These are phyloP conservation scores for Diaporthe sp. DNA, from an alignment of 2,329 filamentous ascomycete species.

Conservation along the genomic window DNA sequence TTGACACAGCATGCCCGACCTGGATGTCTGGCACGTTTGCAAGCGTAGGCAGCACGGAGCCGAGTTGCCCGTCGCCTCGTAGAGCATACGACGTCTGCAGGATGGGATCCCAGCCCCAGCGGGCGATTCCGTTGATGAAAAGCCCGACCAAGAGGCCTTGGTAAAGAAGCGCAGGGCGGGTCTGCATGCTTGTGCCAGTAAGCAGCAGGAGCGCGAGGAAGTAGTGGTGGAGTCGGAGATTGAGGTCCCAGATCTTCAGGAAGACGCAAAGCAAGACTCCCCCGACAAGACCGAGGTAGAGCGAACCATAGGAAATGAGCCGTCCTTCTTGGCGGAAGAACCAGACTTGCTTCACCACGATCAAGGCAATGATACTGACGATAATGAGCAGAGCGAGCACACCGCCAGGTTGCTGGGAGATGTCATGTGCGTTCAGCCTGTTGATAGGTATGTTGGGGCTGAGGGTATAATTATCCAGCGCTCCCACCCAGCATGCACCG, in stretches of 20 bases:
- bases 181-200: conserved; percentile 91
- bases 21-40: conserved; percentile 61
- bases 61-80: conserved; percentile 75
- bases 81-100: conserved; percentile 85
- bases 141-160: conserved; percentile 91
- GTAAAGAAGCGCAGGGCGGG: conserved; percentile 85
- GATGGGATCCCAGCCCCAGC: conserved; percentile 93
- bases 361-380: conserved; percentile 76
- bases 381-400: conserved; percentile 85
- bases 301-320: conserved; percentile 80
- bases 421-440: conserved; percentile 90
- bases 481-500: conserved; percentile 90
- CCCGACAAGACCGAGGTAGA: conserved; percentile 79
- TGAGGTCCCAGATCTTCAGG: conserved; percentile 76
- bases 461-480: conserved; percentile 95
- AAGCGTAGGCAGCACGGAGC: conserved; percentile 72
- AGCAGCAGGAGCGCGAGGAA: conserved; percentile 89
- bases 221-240: conserved; percentile 94
- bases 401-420: conserved; percentile 90
- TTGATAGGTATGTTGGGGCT: conserved; percentile 89
- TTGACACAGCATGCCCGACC: conserved; percentile 66
- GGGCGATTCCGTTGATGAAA: conserved; percentile 92
- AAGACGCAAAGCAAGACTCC: conserved; percentile 79
- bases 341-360: conserved; percentile 84
- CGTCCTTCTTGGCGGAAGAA: conserved; percentile 88